A percentile compares a stretch with the other conserved stretches of the same genome.
phyloP scores from a whole-genome alignment of 2,329 filamentous ascomycete genomes.

The Epichloe aotearoae region DNA sequence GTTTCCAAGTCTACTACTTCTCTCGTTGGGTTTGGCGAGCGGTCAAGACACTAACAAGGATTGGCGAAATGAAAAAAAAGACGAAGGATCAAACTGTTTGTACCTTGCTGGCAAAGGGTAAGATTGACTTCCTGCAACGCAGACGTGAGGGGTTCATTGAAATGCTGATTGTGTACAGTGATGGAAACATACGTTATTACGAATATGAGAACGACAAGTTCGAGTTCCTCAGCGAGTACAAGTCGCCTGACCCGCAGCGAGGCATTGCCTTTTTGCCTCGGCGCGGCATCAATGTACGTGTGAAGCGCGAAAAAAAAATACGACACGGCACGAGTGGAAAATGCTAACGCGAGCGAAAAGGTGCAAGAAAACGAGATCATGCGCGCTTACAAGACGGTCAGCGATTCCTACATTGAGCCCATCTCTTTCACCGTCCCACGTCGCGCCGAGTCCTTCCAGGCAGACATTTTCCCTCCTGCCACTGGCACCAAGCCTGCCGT shows the following conservation, averaged over 20 bases:
- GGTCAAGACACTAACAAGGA: background rate
- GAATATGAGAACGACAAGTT: constrained; percentile 99
- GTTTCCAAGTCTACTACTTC: constrained; percentile 10
- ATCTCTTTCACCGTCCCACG: constrained; percentile 95
- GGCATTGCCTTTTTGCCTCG: constrained; percentile 91
- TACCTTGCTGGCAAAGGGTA: constrained; percentile 96
- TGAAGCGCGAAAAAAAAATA: background rate
- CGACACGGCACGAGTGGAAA: background rate
- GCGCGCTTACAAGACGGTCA: constrained; percentile 93
- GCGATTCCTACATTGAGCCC: constrained; percentile 86
- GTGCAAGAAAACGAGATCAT: constrained; percentile 94
- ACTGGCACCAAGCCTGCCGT: constrained; percentile 68
- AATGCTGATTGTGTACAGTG: constrained; percentile 38
- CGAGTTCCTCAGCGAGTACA: constrained; percentile 92
- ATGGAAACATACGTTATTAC: constrained; percentile 98
- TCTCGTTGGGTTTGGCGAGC: background rate
- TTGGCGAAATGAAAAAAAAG: constrained; percentile 23
- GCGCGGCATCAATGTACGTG: constrained; percentile 73
- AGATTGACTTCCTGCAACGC: constrained; percentile 19
- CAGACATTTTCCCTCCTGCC: constrained; percentile 89
- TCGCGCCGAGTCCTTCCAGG: constrained; percentile 87
- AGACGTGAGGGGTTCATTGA: background rate
- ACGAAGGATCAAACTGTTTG: constrained; percentile 87
- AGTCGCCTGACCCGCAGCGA: constrained; percentile 88
- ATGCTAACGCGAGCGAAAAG: constrained; percentile 24